Conservation (phyloP, 2,329 filamentous ascomycete species). For the Aspergillus spinulosporus region DNA sequence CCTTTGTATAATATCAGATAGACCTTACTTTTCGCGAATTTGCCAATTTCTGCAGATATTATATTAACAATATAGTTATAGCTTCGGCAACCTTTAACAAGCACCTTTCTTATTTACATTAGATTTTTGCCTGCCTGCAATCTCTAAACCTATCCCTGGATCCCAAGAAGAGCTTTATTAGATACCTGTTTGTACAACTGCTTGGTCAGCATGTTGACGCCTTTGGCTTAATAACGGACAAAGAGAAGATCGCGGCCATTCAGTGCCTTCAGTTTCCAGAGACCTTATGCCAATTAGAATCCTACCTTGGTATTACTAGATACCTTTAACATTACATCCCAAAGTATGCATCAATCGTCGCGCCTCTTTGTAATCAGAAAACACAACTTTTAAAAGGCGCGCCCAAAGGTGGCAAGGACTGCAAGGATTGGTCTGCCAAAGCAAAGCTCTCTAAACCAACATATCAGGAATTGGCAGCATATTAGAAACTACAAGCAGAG, state of each 20-base stretch:
- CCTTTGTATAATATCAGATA: background rate
- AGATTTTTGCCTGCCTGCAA: background rate
- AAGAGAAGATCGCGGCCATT: background rate
- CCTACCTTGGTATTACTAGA: background rate
- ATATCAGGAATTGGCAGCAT: background rate
- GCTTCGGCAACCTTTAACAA: background rate
- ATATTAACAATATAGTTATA: background rate
- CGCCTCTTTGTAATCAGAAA: background rate
- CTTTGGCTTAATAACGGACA: background rate
- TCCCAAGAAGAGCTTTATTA: background rate
- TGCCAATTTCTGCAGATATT: background rate
- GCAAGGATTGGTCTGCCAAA: background rate
- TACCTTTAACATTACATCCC: background rate
- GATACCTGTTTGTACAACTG: background rate
- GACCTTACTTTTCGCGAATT: background rate
- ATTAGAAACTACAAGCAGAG: background rate
- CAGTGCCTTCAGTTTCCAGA: background rate
- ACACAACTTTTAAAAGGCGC: background rate
- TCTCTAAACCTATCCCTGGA: background rate
- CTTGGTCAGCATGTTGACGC: background rate
- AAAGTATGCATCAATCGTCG: background rate
- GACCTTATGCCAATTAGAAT: background rate
- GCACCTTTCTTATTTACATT: background rate
- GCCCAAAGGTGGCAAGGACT: background rate
- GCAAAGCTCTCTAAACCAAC: background rate